Conservation (phyloP, 768 basidiomycete species). For the Candolleomyces efflorescens region DNA sequence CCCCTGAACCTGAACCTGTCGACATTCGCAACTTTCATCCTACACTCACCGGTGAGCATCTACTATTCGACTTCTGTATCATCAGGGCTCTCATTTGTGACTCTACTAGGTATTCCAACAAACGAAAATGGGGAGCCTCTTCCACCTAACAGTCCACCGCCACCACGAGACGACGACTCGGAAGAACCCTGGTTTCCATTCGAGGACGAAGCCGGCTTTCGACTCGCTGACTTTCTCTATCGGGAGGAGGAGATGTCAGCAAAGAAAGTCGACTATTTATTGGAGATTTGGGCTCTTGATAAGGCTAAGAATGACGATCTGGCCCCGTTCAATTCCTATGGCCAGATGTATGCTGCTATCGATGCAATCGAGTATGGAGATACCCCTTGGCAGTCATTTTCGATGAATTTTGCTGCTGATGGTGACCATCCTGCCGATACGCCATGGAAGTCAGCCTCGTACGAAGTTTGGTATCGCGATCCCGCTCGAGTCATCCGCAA, state of each 20-base stretch:
- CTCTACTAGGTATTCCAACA: neutral
- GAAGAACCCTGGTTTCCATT: constrained; percentile 14
- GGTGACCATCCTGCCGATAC: neutral
- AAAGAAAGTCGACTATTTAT: constrained; percentile 18
- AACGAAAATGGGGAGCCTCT: neutral
- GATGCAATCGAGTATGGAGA: constrained; percentile 29
- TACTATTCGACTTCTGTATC: neutral
- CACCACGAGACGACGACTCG: neutral
- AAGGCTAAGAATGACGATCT: constrained; percentile 8
- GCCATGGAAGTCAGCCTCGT: neutral
- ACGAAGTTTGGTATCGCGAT: constrained; percentile 17
- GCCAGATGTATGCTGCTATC: constrained; percentile 29
- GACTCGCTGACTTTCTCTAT: constrained; percentile 17
- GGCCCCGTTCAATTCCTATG: constrained; percentile 27
- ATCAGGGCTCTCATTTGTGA: neutral
- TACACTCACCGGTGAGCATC: neutral
- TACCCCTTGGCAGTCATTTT: constrained; percentile 32
- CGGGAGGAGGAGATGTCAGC: constrained; percentile 14
- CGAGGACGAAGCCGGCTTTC: constrained; percentile 5
- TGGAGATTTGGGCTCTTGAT: constrained; percentile 20
- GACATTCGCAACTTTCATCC: too few relatives aligned
- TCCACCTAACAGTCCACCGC: neutral
- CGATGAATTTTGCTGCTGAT: constrained; percentile 16
- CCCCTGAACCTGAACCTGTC: too few relatives aligned
- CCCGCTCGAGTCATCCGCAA: constrained; percentile 18